phyloP scores from a whole-genome alignment of 768 basidiomycete species.

The Pulveroboletus sp. region DNA sequence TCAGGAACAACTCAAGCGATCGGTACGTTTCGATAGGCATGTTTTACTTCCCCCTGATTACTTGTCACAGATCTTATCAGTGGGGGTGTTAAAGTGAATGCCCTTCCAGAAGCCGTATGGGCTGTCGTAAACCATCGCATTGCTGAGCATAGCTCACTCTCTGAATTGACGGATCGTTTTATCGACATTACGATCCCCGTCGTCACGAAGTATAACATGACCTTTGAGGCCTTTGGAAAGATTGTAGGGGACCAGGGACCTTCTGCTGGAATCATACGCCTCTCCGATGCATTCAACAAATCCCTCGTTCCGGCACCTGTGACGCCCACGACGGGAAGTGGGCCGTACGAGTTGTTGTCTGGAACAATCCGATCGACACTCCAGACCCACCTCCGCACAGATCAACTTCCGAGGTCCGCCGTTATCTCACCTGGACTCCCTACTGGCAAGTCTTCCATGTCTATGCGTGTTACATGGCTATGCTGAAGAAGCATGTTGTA shows the following conservation, averaged over 20 bases:
- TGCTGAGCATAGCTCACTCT: slow-evolving; percentile 29
- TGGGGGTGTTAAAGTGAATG: slow-evolving; percentile 44
- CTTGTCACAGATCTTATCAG: slow-evolving; percentile 38
- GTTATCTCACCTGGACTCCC: slow-evolving; percentile 38
- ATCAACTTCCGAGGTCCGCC: slow-evolving; percentile 18
- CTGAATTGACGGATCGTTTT: slow-evolving; percentile 14
- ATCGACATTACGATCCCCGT: slow-evolving; percentile 2
- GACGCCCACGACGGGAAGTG: slow-evolving; percentile 35
- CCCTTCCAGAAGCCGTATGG: slow-evolving; percentile 41
- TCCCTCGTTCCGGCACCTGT: slow-evolving; percentile 41
- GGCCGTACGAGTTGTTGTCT: slow-evolving; percentile 39
- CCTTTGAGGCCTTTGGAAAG: slow-evolving; percentile 39
- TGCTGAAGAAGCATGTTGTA: slow-evolving; percentile 9
- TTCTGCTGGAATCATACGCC: slow-evolving; percentile 34
- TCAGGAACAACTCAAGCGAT: slow-evolving; percentile 29
- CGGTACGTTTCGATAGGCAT: slow-evolving; percentile 12
- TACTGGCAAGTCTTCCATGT: slow-evolving; percentile 10
- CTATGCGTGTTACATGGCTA: background rate
- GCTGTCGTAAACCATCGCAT: slow-evolving; percentile 36
- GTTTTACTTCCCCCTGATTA: slow-evolving; percentile 18
- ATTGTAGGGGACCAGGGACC: slow-evolving; percentile 20
- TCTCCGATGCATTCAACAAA: slow-evolving; percentile 35
- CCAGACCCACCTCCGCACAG: slow-evolving; percentile 29
- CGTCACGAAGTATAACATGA: slow-evolving; percentile 38
- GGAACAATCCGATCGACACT: slow-evolving; percentile 41